Evolutionary conservation across 345 rosid genomes (phyloP).

Genomic region (Brassica cretica): DNA sequence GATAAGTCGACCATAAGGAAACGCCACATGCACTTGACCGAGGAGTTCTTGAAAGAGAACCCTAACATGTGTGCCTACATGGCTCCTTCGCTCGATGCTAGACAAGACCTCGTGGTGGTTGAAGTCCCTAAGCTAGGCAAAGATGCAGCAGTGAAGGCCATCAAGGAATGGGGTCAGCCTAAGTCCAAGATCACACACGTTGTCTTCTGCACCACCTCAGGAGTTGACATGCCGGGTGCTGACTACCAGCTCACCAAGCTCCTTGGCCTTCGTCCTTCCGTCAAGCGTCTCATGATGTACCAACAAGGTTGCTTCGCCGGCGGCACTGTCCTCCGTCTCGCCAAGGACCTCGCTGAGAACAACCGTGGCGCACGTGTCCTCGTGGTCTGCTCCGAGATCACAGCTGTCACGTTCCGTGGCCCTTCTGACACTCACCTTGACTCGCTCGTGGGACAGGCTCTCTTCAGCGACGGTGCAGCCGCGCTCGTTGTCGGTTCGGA

Average conservation of each 20-base stretch:
- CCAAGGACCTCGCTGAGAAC: constrained; percentile 82
- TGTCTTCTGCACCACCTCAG: constrained; percentile 80
- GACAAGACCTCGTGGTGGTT: constrained; percentile 80
- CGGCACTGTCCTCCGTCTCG: constrained; percentile 80
- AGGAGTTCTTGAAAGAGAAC: constrained; percentile 65
- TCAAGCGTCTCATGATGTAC: constrained; percentile 73
- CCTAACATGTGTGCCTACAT: constrained; percentile 60
- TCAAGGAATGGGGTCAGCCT: constrained; percentile 85
- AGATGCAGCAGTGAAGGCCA: constrained; percentile 74
- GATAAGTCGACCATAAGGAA: constrained; percentile 68
- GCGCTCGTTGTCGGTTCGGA: constrained; percentile 70
- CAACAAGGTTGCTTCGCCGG: constrained; percentile 79
- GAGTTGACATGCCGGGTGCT: constrained; percentile 94
- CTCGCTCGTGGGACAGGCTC: constrained; percentile 69
- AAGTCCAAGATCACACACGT: constrained; percentile 84
- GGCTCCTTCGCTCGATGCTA: constrained; percentile 70
- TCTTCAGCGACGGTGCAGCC: constrained; percentile 74
- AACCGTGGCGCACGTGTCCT: constrained; percentile 77
- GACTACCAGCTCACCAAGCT: constrained; percentile 91
- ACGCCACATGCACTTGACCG: constrained; percentile 67
- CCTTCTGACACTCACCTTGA: constrained; percentile 68
- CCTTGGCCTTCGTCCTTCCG: constrained; percentile 73
- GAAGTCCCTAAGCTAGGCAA: constrained; percentile 81
- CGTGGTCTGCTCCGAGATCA: constrained; percentile 75
- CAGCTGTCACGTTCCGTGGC: constrained; percentile 80